Conservation (phyloP, 1,284 basidiomycete genomes). For the Leccinum angustisporum region DNA sequence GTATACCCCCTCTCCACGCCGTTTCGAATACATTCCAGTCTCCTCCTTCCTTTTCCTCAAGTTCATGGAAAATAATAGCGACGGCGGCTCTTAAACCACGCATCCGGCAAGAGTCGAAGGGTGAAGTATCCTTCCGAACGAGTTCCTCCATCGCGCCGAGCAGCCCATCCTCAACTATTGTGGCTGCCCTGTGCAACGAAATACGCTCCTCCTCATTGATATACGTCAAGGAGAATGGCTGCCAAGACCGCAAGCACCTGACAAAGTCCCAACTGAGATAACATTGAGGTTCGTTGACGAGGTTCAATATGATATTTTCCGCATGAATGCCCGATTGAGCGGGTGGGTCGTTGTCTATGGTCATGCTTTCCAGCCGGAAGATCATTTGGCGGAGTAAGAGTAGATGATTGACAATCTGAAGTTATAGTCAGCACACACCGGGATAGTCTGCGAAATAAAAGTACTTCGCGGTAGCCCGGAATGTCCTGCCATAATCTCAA, state of each 20-base stretch:
- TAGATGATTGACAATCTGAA: conserved; percentile 28
- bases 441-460: conserved; percentile 37
- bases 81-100: conserved; percentile 63
- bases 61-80: conserved; percentile 51
- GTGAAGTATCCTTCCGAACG: conserved; percentile 19
- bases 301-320: conserved; percentile 62
- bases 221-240: conserved; percentile 50
- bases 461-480: conserved; percentile 39
- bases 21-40: conserved; percentile 54
- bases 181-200: conserved; percentile 56
- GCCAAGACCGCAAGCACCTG: conserved; percentile 49
- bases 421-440: conserved; percentile 5
- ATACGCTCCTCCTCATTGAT: conserved; percentile 61
- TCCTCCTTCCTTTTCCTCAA: conserved; percentile 46
- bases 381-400: conserved; percentile 30
- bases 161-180: conserved; percentile 64
- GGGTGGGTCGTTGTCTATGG: conserved; percentile 56
- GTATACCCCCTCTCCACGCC: conserved; percentile 57
- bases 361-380: conserved; percentile 29
- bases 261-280: conserved; percentile 58
- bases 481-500: conserved; percentile 67
- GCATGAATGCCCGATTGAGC: conserved; percentile 61
- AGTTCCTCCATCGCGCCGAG: conserved; percentile 63
- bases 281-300: conserved; percentile 60
- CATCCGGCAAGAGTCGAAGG: conserved; percentile 48